Evolutionary conservation across 177 flowering plant species (phyloP), one percentile per base, ranked within the genome.

Genomic region (Vitis hybrid): DNA sequence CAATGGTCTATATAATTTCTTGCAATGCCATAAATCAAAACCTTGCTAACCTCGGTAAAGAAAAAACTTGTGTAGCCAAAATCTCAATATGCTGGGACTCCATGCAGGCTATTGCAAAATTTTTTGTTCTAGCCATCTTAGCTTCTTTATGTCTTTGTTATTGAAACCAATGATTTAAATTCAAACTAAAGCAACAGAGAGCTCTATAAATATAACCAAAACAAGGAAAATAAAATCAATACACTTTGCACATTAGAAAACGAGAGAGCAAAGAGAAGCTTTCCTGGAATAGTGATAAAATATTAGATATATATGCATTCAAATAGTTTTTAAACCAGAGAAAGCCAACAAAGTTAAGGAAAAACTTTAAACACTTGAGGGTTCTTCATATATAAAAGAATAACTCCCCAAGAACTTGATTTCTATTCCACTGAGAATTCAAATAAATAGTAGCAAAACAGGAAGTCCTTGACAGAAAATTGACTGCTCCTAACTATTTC

Each of bases 401-500:
- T 27, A 18, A 15, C 15, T 46, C 10, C n/a, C 10, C 46, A 69
- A 59, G 61, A 49, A 60, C 32, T 50, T 15, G 46, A 5, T 59
- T 68, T 68, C 64, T 18, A 59, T 61, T 69, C 30, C 51, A 60
- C 27, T 40, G 14, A 51, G 50, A 69, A 15, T 17, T 60, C 35
- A 3, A 62, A 21, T 24, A 61, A 27, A 61, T 51, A 13, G 52
- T 60, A 69, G 40, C 21, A 11, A 59, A 61, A 69, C 21, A 52
- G 6, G n/a, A 49, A 30, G 50, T 51, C 11, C 24, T 49, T 11
- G 8, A 21, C 35, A 17, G 21, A 14, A 15, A 49, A 69, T 18
- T 51, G n/a, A 69, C 62, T 51, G 52, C 51, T 69, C 49, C 65
- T 18, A 12, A 54, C 64, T 67, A 52, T 60, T 35, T 73, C 57